phyloP scores from a whole-genome alignment of 2,329 filamentous ascomycete genomes.

The Talaromyces sp. region DNA sequence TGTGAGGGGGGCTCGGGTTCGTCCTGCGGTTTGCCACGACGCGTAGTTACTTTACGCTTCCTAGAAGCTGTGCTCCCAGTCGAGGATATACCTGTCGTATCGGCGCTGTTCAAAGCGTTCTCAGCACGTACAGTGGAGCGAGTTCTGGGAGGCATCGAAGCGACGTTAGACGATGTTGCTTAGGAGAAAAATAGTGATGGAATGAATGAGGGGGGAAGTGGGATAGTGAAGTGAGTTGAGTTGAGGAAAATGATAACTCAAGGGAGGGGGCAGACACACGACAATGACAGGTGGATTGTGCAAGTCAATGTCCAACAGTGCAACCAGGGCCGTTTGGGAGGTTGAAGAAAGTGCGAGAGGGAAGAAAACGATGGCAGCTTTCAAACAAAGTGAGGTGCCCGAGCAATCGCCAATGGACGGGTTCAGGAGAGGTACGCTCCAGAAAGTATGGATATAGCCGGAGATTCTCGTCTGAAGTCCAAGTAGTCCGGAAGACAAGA shows the following conservation, averaged over 20 bases:
- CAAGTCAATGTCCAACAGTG: neutral
- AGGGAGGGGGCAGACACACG: neutral
- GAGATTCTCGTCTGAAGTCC: neutral
- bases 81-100: constrained; percentile 42
- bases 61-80: constrained; percentile 54
- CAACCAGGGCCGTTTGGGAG: neutral
- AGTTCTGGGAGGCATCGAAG: constrained; percentile 96
- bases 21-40: constrained; percentile 48
- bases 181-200: neutral
- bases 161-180: constrained; percentile 35
- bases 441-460: constrained; percentile 7
- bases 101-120: constrained; percentile 37
- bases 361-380: neutral
- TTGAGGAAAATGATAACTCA: neutral
- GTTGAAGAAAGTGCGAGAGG: neutral
- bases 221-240: neutral
- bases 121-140: constrained; percentile 78
- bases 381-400: constrained; percentile 13
- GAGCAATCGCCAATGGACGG: neutral
- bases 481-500: neutral
- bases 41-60: constrained; percentile 72
- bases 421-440: constrained; percentile 3
- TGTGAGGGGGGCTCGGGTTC: constrained; percentile 35
- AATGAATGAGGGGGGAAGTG: neutral
- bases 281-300: neutral